A percentile compares a stretch with the other conserved stretches of the same genome.
These are phyloP conservation scores for Euphorbia corollata DNA, from an alignment of 441 rosid species.

Conservation along the genomic window DNA sequence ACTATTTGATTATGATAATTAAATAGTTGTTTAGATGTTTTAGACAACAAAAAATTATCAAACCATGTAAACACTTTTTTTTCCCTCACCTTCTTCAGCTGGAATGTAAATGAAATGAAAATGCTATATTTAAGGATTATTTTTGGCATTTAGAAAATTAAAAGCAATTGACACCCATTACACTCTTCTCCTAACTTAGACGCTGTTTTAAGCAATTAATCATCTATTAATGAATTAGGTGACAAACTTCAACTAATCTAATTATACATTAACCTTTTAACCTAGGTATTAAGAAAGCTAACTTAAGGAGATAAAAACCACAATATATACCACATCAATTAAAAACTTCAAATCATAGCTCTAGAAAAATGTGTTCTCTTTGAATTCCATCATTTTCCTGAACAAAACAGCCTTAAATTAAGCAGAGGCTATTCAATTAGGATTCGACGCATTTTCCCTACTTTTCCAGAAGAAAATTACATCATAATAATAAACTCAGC, in stretches of 20 bases:
- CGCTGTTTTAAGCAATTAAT: background rate
- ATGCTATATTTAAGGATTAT: no score
- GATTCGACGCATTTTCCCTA: background rate
- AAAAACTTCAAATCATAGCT: background rate
- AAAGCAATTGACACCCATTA: background rate
- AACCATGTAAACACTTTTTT: no score
- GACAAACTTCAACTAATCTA: slow-evolving; percentile 1
- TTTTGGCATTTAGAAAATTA: background rate
- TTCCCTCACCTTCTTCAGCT: no score
- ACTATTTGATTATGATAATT: no score
- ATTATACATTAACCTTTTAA: background rate
- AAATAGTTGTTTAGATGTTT: no score
- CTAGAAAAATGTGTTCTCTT: background rate
- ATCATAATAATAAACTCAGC: background rate
- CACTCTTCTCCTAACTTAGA: background rate
- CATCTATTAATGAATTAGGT: background rate
- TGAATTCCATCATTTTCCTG: background rate
- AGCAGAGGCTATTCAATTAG: background rate
- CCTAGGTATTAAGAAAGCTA: background rate
- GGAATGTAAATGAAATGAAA: no score
- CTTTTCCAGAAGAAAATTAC: background rate
- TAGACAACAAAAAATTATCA: no score
- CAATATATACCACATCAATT: no score
- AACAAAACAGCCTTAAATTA: background rate
- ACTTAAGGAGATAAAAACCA: background rate